phyloP scores from a whole-genome alignment of 2,329 filamentous ascomycete genomes.

The Sporothrix euskadiensis region DNA sequence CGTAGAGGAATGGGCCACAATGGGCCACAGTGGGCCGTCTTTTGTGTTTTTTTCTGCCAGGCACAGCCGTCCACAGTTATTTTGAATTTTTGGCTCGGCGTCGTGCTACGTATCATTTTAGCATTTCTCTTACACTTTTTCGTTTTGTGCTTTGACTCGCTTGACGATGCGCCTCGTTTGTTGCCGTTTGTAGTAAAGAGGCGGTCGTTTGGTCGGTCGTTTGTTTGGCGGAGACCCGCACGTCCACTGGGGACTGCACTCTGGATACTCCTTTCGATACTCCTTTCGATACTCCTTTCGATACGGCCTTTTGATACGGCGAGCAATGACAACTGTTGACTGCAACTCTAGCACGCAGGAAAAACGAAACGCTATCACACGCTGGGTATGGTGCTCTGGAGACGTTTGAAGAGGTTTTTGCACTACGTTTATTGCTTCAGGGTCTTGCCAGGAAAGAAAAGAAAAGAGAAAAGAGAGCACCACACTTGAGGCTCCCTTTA shows the following conservation, averaged over 20 bases:
- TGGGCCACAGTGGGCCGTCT: not conserved
- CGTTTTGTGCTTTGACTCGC: not conserved
- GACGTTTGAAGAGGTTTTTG: not conserved
- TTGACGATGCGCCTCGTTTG: not conserved
- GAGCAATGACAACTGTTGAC: not conserved
- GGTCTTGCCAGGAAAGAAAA: not conserved
- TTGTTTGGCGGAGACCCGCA: not conserved
- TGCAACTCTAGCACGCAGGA: not conserved
- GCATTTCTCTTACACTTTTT: not conserved
- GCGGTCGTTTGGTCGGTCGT: not conserved
- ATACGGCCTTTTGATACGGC: not conserved
- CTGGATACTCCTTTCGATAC: too few relatives aligned
- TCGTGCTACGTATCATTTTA: conserved; percentile 21
- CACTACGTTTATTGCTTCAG: not conserved
- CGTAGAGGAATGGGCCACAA: not conserved
- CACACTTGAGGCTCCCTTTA: not conserved
- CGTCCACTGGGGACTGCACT: not conserved
- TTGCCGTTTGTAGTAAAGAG: not conserved
- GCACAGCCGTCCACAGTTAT: not conserved
- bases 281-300: not conserved
- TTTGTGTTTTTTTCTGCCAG: not conserved
- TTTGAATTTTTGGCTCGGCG: not conserved
- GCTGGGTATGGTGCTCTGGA: not conserved
- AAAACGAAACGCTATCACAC: not conserved
- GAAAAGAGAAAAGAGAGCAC: not conserved